Percentiles rank a stretch among this genome's conserved stretches.
phyloP scores from a whole-genome alignment of 2,329 filamentous ascomycete genomes.

The Colletotrichum sp. region DNA sequence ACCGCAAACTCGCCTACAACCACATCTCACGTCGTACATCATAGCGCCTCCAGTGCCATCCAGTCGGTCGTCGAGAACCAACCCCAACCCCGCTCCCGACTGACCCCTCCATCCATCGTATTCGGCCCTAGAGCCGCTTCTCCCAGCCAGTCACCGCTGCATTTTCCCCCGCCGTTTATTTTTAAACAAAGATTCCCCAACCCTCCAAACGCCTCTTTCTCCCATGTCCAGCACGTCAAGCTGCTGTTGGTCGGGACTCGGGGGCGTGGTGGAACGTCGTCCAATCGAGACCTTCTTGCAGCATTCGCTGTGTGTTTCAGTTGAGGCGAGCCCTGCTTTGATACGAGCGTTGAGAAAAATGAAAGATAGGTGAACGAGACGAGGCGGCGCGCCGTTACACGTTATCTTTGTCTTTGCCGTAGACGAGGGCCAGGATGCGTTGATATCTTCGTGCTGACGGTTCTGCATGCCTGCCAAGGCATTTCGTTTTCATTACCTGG shows the following conservation, averaged over 20 bases:
- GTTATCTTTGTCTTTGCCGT: not conserved
- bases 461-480: not conserved
- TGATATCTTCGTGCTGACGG: not conserved
- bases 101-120: not conserved
- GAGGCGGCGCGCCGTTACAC: not conserved
- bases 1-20: not conserved
- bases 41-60: not conserved
- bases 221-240: constrained; percentile 4
- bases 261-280: not conserved
- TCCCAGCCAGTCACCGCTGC: not conserved
- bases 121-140: not conserved
- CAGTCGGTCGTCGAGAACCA: not conserved
- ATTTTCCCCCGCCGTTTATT: constrained; percentile 1
- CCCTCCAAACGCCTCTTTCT: constrained; percentile 1
- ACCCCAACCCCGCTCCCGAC: not conserved
- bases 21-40: not conserved
- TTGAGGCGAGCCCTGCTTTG: not conserved
- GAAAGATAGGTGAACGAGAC: not conserved
- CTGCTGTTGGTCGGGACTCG: not conserved
- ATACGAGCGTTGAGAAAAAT: not conserved
- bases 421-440: not conserved
- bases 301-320: not conserved
- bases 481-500: not conserved
- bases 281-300: constrained; percentile 8
- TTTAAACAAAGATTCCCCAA: not conserved